phyloP scores from a whole-genome alignment of 306 rosid genomes.

The Urtica urens region DNA sequence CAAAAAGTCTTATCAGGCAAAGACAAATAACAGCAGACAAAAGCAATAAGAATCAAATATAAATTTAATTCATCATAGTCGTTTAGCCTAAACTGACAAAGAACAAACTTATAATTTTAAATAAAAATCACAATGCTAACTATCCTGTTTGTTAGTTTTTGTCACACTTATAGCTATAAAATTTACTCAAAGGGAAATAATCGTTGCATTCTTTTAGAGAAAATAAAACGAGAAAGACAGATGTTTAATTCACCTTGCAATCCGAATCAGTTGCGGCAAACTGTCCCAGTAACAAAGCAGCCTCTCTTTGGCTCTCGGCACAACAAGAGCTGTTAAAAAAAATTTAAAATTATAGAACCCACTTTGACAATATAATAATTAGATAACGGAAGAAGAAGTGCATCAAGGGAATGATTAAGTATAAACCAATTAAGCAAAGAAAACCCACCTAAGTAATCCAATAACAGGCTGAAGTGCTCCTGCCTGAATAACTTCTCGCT shows the following conservation, averaged over 20 bases:
- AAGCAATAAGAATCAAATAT: neutral
- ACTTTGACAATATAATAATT: neutral
- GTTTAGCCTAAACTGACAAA: constrained; percentile 8
- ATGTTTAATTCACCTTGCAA: constrained; percentile 55
- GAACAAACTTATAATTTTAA: no score
- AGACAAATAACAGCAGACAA: constrained; percentile 1
- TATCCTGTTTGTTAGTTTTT: neutral
- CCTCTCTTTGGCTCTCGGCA: constrained; percentile 97
- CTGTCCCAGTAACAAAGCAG: constrained; percentile 95
- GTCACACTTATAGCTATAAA: neutral
- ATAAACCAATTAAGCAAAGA: neutral
- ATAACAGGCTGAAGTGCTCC: constrained; percentile 98
- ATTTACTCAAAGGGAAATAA: neutral
- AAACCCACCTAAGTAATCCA: constrained; percentile 72
- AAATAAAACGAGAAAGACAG: constrained; percentile 6
- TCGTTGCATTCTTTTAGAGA: neutral
- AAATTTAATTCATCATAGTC: constrained; percentile 1
- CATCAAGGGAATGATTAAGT: no score
- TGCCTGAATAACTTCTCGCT: constrained; percentile 88
- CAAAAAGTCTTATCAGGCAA: constrained; percentile 8
- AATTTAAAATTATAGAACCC: neutral
- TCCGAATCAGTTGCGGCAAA: constrained; percentile 99
- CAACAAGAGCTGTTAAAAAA: constrained; percentile 66
- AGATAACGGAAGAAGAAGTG: neutral
- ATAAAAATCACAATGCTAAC: neutral